Conservation (phyloP, 2,329 filamentous ascomycete species). For the Phaeosphaeria sp. region DNA sequence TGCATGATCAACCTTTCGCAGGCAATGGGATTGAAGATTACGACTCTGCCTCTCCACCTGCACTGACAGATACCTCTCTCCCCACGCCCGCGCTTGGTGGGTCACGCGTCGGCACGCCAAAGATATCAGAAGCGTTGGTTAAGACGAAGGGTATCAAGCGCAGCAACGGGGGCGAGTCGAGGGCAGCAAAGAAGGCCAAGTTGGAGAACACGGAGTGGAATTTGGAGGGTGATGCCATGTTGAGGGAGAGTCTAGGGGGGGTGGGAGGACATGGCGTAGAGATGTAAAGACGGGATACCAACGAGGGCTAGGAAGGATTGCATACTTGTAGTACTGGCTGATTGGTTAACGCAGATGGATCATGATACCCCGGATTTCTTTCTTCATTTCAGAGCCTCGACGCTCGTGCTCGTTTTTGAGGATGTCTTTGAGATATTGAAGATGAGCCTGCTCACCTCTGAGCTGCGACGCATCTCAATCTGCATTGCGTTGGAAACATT, state of each 20-base stretch:
- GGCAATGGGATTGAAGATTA: constrained; percentile 21
- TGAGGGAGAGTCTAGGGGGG: neutral
- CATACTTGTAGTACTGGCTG: no score
- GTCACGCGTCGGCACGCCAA: constrained; percentile 33
- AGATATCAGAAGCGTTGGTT: neutral
- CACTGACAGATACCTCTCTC: constrained; percentile 35
- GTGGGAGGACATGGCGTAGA: no score
- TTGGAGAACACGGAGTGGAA: constrained; percentile 9
- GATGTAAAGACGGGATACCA: no score
- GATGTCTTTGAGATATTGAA: neutral
- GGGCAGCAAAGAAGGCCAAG: constrained; percentile 20
- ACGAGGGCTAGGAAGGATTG: no score
- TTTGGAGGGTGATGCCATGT: constrained; percentile 6
- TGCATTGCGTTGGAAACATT: no score
- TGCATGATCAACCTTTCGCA: neutral
- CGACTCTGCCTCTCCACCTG: constrained; percentile 26
- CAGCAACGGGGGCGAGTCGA: constrained; percentile 5
- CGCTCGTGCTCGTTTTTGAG: neutral
- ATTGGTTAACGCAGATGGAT: neutral
- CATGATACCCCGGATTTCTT: neutral
- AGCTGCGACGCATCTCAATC: no score
- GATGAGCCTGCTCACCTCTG: no score
- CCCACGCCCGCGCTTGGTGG: constrained; percentile 27
- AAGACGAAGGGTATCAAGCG: constrained; percentile 9
- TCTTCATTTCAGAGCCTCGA: neutral